These are phyloP conservation scores for Melaleuca quinquenervia DNA, from an alignment of 345 rosid genomes.

Conservation along the genomic window DNA sequence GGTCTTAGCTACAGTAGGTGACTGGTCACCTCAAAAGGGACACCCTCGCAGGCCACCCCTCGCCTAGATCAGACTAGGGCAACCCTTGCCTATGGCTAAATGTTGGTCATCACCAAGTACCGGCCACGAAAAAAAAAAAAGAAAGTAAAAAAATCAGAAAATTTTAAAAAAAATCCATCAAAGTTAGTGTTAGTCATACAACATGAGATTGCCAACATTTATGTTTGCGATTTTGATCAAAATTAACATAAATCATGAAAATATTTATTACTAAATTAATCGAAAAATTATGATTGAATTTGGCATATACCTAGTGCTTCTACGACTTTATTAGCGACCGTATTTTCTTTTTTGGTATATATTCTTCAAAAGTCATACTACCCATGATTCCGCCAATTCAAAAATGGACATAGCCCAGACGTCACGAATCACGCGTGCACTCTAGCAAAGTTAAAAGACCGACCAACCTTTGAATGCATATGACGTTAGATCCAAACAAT, in stretches of 20 bases:
- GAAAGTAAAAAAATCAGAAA: accelerated
- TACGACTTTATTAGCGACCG: accelerated
- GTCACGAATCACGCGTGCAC: not conserved
- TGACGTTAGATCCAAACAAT: not conserved
- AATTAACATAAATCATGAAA: not conserved
- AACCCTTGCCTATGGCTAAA: not conserved
- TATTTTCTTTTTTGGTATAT: accelerated
- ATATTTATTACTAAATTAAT: too few species aligned
- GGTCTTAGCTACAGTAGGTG: not conserved
- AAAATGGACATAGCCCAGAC: not conserved
- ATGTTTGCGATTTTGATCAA: accelerated
- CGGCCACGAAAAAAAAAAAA: not conserved
- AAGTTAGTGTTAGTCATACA: accelerated
- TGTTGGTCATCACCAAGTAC: accelerated
- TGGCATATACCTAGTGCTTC: accelerated
- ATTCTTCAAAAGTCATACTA: not conserved
- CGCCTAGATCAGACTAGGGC: accelerated
- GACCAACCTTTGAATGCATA: accelerated
- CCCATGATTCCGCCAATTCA: accelerated
- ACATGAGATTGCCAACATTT: accelerated
- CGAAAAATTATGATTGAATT: accelerated
- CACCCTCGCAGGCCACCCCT: accelerated
- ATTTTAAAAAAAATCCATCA: accelerated
- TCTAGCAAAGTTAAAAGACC: not conserved
- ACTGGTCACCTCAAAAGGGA: not conserved